A percentile compares a stretch with the other conserved stretches of the same genome.
Conservation (phyloP, 495 filamentous ascomycete genomes). For the Xylaria curta region DNA sequence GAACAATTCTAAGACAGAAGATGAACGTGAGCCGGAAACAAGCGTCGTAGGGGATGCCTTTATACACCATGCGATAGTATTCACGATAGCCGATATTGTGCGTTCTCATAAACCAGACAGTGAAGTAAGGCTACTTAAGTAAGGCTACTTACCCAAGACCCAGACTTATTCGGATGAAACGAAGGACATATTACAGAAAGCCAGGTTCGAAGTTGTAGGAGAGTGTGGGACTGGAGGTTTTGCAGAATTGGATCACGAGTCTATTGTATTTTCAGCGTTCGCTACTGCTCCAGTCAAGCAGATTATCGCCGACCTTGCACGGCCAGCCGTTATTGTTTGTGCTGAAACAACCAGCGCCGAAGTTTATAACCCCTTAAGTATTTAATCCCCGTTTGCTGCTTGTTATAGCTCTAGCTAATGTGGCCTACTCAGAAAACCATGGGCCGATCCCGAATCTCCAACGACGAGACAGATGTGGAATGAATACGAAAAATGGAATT, state of each 20-base stretch:
- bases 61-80: conserved; percentile 25
- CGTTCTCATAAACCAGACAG: conserved; percentile 18
- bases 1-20: conserved; percentile 37
- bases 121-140: conserved; percentile 38
- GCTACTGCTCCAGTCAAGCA: conserved; percentile 44
- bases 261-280: conserved; percentile 47
- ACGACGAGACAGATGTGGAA: conserved; percentile 45
- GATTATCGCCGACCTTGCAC: conserved; percentile 47
- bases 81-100: conserved; percentile 28
- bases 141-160: conserved; percentile 47
- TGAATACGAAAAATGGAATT: conserved; percentile 35
- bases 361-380: neutral
- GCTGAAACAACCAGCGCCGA: conserved; percentile 35
- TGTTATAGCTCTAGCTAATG: neutral
- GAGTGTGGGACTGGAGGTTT: conserved; percentile 49
- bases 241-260: conserved; percentile 47
- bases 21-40: conserved; percentile 41
- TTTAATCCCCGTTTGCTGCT: neutral
- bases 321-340: conserved; percentile 31
- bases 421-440: conserved; percentile 40
- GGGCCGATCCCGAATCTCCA: conserved; percentile 47
- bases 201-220: conserved; percentile 49
- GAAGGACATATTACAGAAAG: conserved; percentile 43
- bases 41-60: conserved; percentile 24
- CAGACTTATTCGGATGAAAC: conserved; percentile 45